A percentile compares a stretch with the other conserved stretches of the same genome.
These are phyloP conservation scores for Trichoderma afroharzianum DNA, from an alignment of 2,329 filamentous ascomycete species.

Conservation along the genomic window DNA sequence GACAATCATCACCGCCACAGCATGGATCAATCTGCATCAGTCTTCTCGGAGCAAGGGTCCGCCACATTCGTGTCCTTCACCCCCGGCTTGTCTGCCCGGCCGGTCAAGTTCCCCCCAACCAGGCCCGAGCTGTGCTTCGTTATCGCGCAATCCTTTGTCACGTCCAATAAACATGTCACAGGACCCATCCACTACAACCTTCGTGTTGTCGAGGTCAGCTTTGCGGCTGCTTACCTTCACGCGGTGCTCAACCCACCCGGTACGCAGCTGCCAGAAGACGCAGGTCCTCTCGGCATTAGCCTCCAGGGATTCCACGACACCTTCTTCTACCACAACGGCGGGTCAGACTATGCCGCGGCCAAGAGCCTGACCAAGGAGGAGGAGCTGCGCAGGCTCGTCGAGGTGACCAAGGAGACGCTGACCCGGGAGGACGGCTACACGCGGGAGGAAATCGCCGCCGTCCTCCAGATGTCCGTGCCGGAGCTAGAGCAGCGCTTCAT, in stretches of 20 bases:
- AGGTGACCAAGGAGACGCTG: conserved; percentile 67
- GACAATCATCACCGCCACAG: conserved; percentile 39
- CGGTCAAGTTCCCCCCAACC: conserved; percentile 78
- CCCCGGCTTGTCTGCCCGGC: conserved; percentile 69
- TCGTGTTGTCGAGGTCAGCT: conserved; percentile 88
- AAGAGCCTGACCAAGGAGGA: conserved; percentile 48
- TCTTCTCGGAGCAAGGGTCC: conserved; percentile 82
- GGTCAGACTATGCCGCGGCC: conserved; percentile 39
- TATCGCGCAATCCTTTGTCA: conserved; percentile 90
- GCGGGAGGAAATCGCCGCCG: conserved; percentile 73
- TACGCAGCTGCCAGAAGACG: conserved; percentile 68
- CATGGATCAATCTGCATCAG: conserved; percentile 96
- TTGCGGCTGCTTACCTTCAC: conserved; percentile 71
- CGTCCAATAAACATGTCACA: conserved; percentile 90
- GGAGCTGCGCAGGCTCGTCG: conserved; percentile 71
- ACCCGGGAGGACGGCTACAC: conserved; percentile 81
- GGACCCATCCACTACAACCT: conserved; percentile 95
- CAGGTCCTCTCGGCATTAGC: conserved; percentile 76
- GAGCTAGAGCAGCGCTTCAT: conserved; percentile 77
- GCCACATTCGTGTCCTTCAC: conserved; percentile 89
- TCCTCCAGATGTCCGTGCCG: conserved; percentile 64
- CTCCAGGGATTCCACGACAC: conserved; percentile 83
- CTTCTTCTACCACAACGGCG: conserved; percentile 59
- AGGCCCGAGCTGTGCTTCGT: conserved; percentile 84
- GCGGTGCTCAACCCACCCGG: conserved; percentile 53